phyloP scores from a whole-genome alignment of 768 basidiomycete genomes.

The Arthromyces matolae region DNA sequence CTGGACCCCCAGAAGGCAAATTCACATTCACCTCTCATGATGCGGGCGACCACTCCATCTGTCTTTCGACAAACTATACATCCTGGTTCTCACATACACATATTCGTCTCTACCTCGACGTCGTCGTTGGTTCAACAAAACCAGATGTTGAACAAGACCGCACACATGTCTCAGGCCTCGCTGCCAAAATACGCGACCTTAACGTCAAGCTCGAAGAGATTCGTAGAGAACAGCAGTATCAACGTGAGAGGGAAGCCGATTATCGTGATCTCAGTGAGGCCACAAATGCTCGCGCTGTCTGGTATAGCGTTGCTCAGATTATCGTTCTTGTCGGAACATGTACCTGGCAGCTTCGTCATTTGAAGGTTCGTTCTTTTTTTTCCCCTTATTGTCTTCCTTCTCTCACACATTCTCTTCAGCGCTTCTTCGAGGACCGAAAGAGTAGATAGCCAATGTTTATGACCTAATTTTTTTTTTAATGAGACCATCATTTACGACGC shows the following conservation, averaged over 20 bases:
- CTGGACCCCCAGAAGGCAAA: conserved; percentile 84
- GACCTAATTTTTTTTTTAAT: too few relatives aligned
- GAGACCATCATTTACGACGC: too few relatives aligned
- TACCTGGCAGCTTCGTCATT: conserved; percentile 89
- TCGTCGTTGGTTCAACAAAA: conserved; percentile 86
- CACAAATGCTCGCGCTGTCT: conserved; percentile 90
- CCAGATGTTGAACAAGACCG: conserved; percentile 86
- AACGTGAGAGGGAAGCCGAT: conserved; percentile 90
- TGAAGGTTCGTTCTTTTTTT: conserved; percentile 52
- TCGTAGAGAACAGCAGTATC: conserved; percentile 94
- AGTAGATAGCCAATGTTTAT: conserved; percentile 44
- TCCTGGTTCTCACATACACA: conserved; percentile 86
- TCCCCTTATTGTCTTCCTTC: neutral
- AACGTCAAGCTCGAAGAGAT: conserved; percentile 94
- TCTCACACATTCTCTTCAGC: conserved; percentile 35
- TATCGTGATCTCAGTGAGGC: conserved; percentile 85
- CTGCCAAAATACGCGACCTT: conserved; percentile 82
- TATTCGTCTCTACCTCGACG: conserved; percentile 91
- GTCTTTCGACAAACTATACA: conserved; percentile 89
- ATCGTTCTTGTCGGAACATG: conserved; percentile 80
- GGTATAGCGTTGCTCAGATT: conserved; percentile 92
- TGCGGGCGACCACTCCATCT: conserved; percentile 95
- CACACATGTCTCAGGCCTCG: conserved; percentile 77
- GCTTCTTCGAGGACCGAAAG: conserved; percentile 86
- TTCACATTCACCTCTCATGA: conserved; percentile 99